phyloP scores from a whole-genome alignment of 768 basidiomycete species.

The Termitomyces titanicus region DNA sequence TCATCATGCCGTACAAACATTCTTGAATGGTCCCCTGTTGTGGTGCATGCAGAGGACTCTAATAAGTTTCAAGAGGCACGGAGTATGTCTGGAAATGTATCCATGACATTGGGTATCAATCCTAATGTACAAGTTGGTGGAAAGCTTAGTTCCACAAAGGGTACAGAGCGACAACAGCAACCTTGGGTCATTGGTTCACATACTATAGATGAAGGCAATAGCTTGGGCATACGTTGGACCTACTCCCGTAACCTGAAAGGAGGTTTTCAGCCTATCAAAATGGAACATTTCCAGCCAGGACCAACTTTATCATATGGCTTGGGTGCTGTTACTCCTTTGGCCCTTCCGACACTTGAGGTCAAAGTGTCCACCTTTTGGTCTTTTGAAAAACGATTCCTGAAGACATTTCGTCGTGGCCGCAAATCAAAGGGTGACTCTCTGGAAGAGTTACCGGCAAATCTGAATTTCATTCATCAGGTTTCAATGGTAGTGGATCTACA shows the following conservation, averaged over 20 bases:
- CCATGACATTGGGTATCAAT: background rate
- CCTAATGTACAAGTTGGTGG: background rate
- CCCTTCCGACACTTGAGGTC: background rate
- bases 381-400: background rate
- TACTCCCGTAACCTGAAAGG: background rate
- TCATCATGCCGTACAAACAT: background rate
- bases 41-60: slow-evolving; percentile 2
- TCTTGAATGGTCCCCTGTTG: background rate
- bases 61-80: background rate
- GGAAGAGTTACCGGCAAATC: background rate
- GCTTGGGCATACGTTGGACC: background rate
- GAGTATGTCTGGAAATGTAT: background rate
- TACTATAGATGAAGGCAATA: background rate
- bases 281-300: background rate
- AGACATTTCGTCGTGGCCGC: background rate
- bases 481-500: background rate
- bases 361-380: background rate
- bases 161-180: background rate
- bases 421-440: background rate
- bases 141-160: background rate
- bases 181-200: background rate
- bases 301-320: background rate
- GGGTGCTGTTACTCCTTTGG: background rate
- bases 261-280: background rate
- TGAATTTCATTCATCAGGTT: background rate